phyloP scores from a whole-genome alignment of 768 basidiomycete genomes.

The Porphyrellus cyaneotinctus region DNA sequence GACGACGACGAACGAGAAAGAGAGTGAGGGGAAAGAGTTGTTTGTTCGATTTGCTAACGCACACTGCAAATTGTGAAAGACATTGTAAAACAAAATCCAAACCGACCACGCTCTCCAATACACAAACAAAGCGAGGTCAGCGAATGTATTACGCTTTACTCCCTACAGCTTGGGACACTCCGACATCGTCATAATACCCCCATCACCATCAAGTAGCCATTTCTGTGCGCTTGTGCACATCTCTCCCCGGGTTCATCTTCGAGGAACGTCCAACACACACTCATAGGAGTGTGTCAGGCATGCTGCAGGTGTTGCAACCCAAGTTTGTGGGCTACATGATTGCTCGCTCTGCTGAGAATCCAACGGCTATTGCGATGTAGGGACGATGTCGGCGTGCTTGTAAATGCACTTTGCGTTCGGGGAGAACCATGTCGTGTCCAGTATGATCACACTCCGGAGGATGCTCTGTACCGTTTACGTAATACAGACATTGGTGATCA shows the following conservation, averaged over 20 bases:
- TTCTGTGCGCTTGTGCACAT: neutral
- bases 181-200: neutral
- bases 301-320: neutral
- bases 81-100: constrained; percentile 69
- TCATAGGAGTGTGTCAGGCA: neutral
- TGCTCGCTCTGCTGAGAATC: neutral
- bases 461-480: constrained; percentile 12
- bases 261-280: neutral
- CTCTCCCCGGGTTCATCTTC: neutral
- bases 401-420: neutral
- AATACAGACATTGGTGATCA: neutral
- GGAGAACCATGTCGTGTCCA: neutral
- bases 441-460: neutral
- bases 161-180: neutral
- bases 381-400: neutral
- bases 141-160: neutral
- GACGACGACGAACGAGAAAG: constrained; percentile 31
- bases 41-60: constrained; percentile 57
- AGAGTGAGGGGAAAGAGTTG: constrained; percentile 31
- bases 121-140: constrained; percentile 33
- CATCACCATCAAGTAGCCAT: neutral
- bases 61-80: constrained; percentile 71
- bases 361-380: neutral
- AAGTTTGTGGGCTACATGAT: neutral
- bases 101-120: constrained; percentile 40